A percentile compares a stretch with the other conserved stretches of the same genome.
Conservation (phyloP, 306 rosid genomes). For the Potentilla sterilis region DNA sequence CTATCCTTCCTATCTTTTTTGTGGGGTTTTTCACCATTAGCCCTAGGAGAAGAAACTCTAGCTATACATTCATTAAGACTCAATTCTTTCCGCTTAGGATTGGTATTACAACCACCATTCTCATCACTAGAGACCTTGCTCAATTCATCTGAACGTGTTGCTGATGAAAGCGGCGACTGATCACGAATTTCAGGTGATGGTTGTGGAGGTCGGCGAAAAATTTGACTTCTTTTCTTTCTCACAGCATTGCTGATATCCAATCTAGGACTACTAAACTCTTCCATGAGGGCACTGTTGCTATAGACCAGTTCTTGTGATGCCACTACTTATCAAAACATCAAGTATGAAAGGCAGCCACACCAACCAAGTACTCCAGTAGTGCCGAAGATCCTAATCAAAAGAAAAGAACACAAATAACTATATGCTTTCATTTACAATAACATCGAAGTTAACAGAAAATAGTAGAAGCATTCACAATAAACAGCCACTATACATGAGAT, state of each 20-base stretch:
- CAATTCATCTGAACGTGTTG: slow-evolving; percentile 67
- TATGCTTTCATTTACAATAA: neutral
- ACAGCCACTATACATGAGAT: neutral
- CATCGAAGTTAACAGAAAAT: slow-evolving; percentile 9
- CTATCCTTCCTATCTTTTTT: slow-evolving; percentile 48
- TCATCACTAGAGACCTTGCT: slow-evolving; percentile 81
- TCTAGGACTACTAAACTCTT: slow-evolving; percentile 48
- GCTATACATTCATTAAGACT: slow-evolving; percentile 62
- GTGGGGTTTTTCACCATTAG: slow-evolving; percentile 42
- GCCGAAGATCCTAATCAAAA: slow-evolving; percentile 29
- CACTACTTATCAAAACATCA: slow-evolving; percentile 16
- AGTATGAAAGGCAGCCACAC: neutral
- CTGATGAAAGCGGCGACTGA: slow-evolving; percentile 53
- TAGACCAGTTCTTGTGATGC: slow-evolving; percentile 21
- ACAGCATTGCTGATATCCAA: slow-evolving; percentile 56
- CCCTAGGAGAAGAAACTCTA: slow-evolving; percentile 35
- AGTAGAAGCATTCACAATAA: too few species aligned
- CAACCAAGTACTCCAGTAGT: slow-evolving; percentile 7
- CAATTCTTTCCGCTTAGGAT: slow-evolving; percentile 66
- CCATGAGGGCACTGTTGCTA: slow-evolving; percentile 48
- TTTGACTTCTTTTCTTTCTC: slow-evolving; percentile 85
- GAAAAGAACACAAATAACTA: slow-evolving; percentile 18
- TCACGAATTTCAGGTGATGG: slow-evolving; percentile 51
- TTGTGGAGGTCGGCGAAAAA: slow-evolving; percentile 75
- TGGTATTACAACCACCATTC: slow-evolving; percentile 54